These are phyloP conservation scores for Verticillium nubilum DNA, from an alignment of 2,329 filamentous ascomycete species.

Conservation along the genomic window DNA sequence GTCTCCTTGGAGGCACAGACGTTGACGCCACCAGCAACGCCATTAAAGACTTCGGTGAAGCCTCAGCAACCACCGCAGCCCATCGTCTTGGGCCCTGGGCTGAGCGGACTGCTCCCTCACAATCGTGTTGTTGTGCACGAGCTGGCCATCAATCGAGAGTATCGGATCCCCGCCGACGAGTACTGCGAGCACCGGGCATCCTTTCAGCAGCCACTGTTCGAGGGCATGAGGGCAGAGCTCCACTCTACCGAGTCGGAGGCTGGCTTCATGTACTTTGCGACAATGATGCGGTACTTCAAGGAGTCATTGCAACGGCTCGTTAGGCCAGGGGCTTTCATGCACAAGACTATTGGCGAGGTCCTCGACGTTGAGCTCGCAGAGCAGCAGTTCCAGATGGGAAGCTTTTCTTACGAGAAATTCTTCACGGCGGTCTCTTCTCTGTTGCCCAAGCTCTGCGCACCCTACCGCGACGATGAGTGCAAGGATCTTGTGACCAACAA, in stretches of 20 bases:
- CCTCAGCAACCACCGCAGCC: slow-evolving; percentile 28
- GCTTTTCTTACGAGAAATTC: slow-evolving; percentile 77
- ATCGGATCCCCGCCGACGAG: slow-evolving; percentile 60
- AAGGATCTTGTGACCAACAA: slow-evolving; percentile 61
- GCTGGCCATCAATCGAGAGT: slow-evolving; percentile 73
- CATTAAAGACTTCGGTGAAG: slow-evolving; percentile 21
- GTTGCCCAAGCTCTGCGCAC: slow-evolving; percentile 74
- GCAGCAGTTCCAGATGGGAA: slow-evolving; percentile 63
- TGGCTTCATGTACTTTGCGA: slow-evolving; percentile 62
- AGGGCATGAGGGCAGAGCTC: slow-evolving; percentile 60
- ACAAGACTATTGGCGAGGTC: slow-evolving; percentile 68
- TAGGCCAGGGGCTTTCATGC: slow-evolving; percentile 65
- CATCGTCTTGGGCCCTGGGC: slow-evolving; percentile 30
- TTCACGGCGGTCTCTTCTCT: slow-evolving; percentile 71
- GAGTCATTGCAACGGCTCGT: slow-evolving; percentile 68
- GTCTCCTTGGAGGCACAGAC: slow-evolving; percentile 40
- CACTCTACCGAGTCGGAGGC: slow-evolving; percentile 58
- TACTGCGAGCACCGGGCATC: slow-evolving; percentile 51
- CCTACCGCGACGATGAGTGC: slow-evolving; percentile 72
- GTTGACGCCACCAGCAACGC: slow-evolving; percentile 49
- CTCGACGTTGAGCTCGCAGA: slow-evolving; percentile 68
- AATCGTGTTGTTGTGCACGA: slow-evolving; percentile 76
- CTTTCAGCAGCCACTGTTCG: slow-evolving; percentile 42
- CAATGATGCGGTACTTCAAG: slow-evolving; percentile 65
- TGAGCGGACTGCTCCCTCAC: slow-evolving; percentile 56